Evolutionary conservation across 2,329 filamentous ascomycete species (phyloP).

Genomic region (Cladosporium austrohemisphaericum): DNA sequence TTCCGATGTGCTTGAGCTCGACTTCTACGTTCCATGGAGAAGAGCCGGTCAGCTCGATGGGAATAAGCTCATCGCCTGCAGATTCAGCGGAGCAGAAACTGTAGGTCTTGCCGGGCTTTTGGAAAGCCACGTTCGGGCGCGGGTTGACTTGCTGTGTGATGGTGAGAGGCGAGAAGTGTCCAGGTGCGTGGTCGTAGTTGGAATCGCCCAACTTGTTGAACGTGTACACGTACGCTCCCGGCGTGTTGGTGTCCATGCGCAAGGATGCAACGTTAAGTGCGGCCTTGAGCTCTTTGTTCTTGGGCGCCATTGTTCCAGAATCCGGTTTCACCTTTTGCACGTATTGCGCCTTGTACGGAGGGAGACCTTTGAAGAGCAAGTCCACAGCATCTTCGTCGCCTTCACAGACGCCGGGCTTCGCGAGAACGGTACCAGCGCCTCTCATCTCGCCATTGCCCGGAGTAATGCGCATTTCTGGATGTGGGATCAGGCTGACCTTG

Average conservation of each 20-base stretch:
- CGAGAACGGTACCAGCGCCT: constrained; percentile 48
- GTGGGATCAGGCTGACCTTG: constrained; percentile 77
- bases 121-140: constrained; percentile 76
- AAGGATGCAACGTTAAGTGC: constrained; percentile 73
- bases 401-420: constrained; percentile 84
- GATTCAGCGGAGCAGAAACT: constrained; percentile 89
- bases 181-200: constrained; percentile 73
- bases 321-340: constrained; percentile 69
- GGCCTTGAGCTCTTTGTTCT: constrained; percentile 70
- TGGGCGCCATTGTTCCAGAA: constrained; percentile 59
- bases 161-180: constrained; percentile 61
- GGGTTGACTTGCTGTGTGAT: constrained; percentile 82
- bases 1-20: constrained; percentile 87
- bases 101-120: constrained; percentile 85
- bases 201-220: constrained; percentile 80
- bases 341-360: constrained; percentile 81
- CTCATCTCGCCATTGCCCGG: constrained; percentile 56
- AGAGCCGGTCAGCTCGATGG: constrained; percentile 75
- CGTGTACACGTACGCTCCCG: constrained; percentile 80
- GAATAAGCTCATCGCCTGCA: constrained; percentile 75
- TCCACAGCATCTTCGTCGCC: constrained; percentile 90
- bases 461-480: constrained; percentile 65
- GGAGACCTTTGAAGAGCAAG: constrained; percentile 68
- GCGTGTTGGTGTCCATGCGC: constrained; percentile 77
- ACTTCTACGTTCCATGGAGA: constrained; percentile 89